These are phyloP conservation scores for Stemphylium vesicarium DNA, from an alignment of 2,329 filamentous ascomycete species.

Conservation along the genomic window DNA sequence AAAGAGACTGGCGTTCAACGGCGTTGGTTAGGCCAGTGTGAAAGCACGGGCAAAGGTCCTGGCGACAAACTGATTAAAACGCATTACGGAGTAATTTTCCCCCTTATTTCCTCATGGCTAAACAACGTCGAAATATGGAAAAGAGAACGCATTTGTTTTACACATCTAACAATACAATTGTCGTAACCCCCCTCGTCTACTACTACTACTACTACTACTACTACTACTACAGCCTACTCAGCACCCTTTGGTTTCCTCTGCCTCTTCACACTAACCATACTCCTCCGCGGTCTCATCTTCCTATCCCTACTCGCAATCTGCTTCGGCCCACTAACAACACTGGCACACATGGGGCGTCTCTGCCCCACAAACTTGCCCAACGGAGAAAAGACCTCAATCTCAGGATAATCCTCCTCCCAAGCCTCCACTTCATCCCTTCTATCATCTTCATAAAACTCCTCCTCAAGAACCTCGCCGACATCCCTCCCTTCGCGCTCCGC, in stretches of 20 bases:
- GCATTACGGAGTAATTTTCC: not conserved
- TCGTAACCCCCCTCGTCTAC: too few species aligned
- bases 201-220: too few species aligned
- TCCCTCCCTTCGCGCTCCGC: conserved; percentile 20
- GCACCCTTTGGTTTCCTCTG: conserved; percentile 33
- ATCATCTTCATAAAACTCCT: conserved; percentile 25
- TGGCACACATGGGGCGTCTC: conserved; percentile 74
- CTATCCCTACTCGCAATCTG: conserved; percentile 56
- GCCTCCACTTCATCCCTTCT: conserved; percentile 21
- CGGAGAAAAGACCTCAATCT: conserved; percentile 84
- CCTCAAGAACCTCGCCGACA: conserved; percentile 41
- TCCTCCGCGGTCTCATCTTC: conserved; percentile 66
- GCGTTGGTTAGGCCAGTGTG: conserved; percentile 1
- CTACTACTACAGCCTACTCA: not conserved
- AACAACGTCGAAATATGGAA: not conserved
- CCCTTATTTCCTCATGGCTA: not conserved
- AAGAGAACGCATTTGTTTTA: not conserved
- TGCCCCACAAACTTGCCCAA: conserved; percentile 78
- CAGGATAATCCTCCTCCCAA: conserved; percentile 60
- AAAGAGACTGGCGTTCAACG: conserved; percentile 3
- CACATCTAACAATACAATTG: not conserved
- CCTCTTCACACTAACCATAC: conserved; percentile 64
- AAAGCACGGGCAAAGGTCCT: not conserved
- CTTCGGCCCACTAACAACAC: conserved; percentile 64
- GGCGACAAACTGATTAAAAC: not conserved